Base-by-base conservation (phyloP, 2,329 filamentous ascomycete genomes). In the Penicillium sp. region DNA sequence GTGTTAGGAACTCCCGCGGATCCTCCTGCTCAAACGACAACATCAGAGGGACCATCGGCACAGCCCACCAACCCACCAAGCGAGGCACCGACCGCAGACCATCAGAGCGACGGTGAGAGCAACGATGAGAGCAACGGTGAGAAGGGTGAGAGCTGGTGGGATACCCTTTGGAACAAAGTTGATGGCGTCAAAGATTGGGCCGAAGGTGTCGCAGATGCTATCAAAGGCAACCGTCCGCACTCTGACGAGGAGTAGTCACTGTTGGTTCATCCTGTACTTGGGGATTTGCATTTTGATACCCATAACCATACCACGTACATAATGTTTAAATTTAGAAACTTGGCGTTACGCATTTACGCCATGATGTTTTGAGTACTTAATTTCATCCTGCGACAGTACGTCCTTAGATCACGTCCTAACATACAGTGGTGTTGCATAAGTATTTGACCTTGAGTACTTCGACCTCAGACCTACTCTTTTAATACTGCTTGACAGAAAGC, bases 101-200 rank as follows among this genome's bases (percentile, higher is more conserved):
- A 64, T 8, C 55, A 61, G 10, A 59, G 54, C 36, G 58, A 67
- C 3, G 52, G 65, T 29, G 64, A 66, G 32, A 47, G 18, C 18
- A 2, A 63, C 3, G 11, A 64, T 8, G 56, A 61, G 10, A 59
- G 54, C 36, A 57, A 67, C 3, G 52, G 65, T 29, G 64, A 66
- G 32, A 47, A 63, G 7, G 55, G 43, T 1, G 50, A 60, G 4
- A 63, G 58, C 3, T 75, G 73, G 68, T 75, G 69, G 72, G 65
- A 56, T 2, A 64, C 62, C 0, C n/a, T 75, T 14, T 68, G 65
- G 62, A 59, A 65, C 40, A 75, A 71, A 49, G 40, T 75, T n/a
- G 63, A 72, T 32, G 63, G 67, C 1, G 47, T 70, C 5, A 73
- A 74, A 55, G 55, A 73, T 21, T 76, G 74, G 74, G 67, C 71